phyloP scores from a whole-genome alignment of 441 rosid genomes.

The Capsella rubella region DNA sequence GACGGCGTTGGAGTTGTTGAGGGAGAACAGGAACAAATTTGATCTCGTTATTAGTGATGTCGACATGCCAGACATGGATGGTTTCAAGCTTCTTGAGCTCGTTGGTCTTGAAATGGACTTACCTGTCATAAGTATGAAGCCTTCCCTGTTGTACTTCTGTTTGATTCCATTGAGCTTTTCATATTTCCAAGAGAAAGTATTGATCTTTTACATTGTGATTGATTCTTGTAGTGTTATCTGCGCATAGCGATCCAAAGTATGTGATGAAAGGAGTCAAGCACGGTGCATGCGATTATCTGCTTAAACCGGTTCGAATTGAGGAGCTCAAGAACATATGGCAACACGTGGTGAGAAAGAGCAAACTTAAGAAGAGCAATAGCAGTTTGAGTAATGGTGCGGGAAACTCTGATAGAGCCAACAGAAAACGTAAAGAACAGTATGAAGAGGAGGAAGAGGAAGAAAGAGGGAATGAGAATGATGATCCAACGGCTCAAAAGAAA shows the following conservation, averaged over 20 bases:
- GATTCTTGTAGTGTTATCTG: slow-evolving; percentile 62
- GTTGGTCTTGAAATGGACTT: slow-evolving; percentile 77
- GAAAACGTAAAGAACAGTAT: slow-evolving; percentile 63
- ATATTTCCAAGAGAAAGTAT: not conserved
- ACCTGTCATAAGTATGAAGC: slow-evolving; percentile 65
- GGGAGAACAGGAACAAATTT: slow-evolving; percentile 63
- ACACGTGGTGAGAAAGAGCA: slow-evolving; percentile 66
- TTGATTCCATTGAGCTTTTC: slow-evolving; percentile 4
- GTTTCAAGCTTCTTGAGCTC: slow-evolving; percentile 73
- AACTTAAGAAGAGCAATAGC: slow-evolving; percentile 47
- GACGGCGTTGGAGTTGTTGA: slow-evolving; percentile 60
- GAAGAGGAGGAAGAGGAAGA: slow-evolving; percentile 67
- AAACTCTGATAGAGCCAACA: slow-evolving; percentile 47
- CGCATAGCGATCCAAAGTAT: slow-evolving; percentile 60
- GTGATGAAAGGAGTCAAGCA: slow-evolving; percentile 73
- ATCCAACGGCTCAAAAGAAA: slow-evolving; percentile 64
- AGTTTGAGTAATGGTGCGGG: slow-evolving; percentile 39
- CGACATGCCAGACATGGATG: slow-evolving; percentile 81
- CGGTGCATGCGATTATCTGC: slow-evolving; percentile 70
- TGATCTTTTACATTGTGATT: not conserved
- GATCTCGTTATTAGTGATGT: slow-evolving; percentile 79
- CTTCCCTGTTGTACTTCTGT: slow-evolving; percentile 7
- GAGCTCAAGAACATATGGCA: slow-evolving; percentile 75
- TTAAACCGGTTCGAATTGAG: slow-evolving; percentile 70
- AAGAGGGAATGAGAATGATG: slow-evolving; percentile 55